phyloP scores from a whole-genome alignment of 1,284 basidiomycete species.

The Vanrija sp. region DNA sequence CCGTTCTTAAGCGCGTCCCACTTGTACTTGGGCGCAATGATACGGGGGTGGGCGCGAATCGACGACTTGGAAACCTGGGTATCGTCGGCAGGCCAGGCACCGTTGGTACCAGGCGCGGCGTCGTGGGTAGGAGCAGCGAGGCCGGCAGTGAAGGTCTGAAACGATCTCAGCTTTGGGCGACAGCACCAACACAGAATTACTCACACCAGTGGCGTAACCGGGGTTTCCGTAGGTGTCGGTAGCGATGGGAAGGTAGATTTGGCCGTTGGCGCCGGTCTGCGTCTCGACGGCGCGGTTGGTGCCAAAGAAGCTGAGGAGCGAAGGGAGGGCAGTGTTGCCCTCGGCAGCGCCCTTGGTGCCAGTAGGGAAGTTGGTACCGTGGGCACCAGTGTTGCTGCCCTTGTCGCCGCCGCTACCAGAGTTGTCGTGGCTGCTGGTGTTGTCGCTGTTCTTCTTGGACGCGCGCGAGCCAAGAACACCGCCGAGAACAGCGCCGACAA shows the following conservation, averaged over 20 bases:
- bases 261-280: slow-evolving; percentile 39
- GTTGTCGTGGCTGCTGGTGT: slow-evolving; percentile 52
- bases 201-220: slow-evolving; percentile 77
- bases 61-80: slow-evolving; percentile 62
- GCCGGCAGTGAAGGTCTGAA: slow-evolving; percentile 73
- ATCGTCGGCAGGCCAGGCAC: slow-evolving; percentile 71
- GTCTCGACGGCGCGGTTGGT: slow-evolving; percentile 33
- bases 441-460: slow-evolving; percentile 52
- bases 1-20: slow-evolving; percentile 72
- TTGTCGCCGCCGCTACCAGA: slow-evolving; percentile 43
- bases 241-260: slow-evolving; percentile 51
- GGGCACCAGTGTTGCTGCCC: background rate
- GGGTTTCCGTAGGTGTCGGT: slow-evolving; percentile 74
- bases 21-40: slow-evolving; percentile 87
- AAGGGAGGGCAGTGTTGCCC: slow-evolving; percentile 32
- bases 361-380: background rate
- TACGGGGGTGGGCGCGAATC: slow-evolving; percentile 73
- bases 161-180: background rate
- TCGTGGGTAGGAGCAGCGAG: slow-evolving; percentile 71
- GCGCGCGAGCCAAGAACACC: slow-evolving; percentile 64
- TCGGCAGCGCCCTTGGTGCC: slow-evolving; percentile 43
- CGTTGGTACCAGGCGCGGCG: slow-evolving; percentile 52
- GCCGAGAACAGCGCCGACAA: slow-evolving; percentile 71
- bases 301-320: slow-evolving; percentile 18
- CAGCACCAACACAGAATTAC: slow-evolving; percentile 36